phyloP scores from a whole-genome alignment of 768 basidiomycete species.

The Neoboletus brunneissimus region DNA sequence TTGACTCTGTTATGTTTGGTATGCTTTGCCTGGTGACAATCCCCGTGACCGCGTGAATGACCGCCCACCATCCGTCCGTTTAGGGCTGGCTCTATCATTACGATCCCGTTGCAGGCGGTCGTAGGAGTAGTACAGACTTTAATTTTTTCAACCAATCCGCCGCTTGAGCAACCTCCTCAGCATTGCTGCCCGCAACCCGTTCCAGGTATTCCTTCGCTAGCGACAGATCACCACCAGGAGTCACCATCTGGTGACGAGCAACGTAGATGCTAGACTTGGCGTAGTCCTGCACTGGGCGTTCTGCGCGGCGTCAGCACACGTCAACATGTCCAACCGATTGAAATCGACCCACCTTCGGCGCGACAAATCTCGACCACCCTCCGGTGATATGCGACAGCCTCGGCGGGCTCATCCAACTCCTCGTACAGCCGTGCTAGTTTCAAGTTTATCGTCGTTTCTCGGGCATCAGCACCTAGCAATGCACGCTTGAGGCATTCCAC shows the following conservation, averaged over 20 bases:
- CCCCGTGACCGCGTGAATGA: conserved; percentile 39
- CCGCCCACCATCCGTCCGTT: conserved; percentile 15
- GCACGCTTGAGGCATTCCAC: conserved; percentile 91
- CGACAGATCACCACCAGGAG: conserved; percentile 59
- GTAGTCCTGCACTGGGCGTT: conserved; percentile 71
- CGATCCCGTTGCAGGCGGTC: conserved; percentile 8
- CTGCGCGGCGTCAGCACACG: conserved; percentile 31
- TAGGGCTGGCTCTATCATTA: conserved; percentile 28
- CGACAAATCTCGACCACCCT: conserved; percentile 68
- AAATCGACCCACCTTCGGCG: conserved; percentile 40
- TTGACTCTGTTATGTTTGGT: conserved; percentile 37
- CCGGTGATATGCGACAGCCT: conserved; percentile 78
- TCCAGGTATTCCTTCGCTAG: conserved; percentile 75
- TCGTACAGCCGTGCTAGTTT: conserved; percentile 74
- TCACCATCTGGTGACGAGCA: conserved; percentile 71
- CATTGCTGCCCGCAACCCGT: conserved; percentile 72
- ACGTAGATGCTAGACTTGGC: conserved; percentile 83
- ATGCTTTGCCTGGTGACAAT: conserved; percentile 35
- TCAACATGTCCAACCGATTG: conserved; percentile 1
- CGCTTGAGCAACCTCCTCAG: conserved; percentile 75
- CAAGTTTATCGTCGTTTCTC: conserved; percentile 68
- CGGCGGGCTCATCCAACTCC: conserved; percentile 59
- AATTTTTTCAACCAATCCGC: conserved; percentile 66
- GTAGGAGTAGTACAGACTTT: conserved; percentile 35
- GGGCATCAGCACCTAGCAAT: conserved; percentile 73